Conservation (phyloP, 495 filamentous ascomycete species). For the Wilcoxina mikolae region DNA sequence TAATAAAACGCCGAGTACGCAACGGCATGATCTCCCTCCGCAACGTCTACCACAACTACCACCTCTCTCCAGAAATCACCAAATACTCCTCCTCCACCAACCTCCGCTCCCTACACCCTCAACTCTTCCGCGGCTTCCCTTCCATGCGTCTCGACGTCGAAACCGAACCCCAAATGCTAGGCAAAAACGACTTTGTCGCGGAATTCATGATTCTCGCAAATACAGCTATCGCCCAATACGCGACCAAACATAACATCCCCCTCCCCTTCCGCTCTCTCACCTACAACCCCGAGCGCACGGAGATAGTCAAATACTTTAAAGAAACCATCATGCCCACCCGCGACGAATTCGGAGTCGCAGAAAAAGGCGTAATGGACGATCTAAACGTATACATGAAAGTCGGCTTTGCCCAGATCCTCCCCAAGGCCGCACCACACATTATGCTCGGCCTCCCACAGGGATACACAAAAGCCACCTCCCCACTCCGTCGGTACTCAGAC, state of each 20-base stretch:
- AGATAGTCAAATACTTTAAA: constrained; percentile 26
- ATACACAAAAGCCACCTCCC: constrained; percentile 72
- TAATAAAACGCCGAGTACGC: constrained; percentile 31
- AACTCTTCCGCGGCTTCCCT: constrained; percentile 24
- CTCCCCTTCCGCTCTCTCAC: constrained; percentile 58
- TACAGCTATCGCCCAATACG: constrained; percentile 59
- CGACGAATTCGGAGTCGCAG: constrained; percentile 23
- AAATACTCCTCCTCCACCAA: neutral
- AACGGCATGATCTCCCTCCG: constrained; percentile 27
- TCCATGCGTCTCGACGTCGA: constrained; percentile 28
- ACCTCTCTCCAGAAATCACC: constrained; percentile 9
- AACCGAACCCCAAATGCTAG: constrained; percentile 20
- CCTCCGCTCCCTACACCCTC: constrained; percentile 10
- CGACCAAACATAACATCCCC: constrained; percentile 58
- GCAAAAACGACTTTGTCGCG: constrained; percentile 36
- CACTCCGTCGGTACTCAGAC: constrained; percentile 70
- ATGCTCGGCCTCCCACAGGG: constrained; percentile 46
- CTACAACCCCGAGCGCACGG: constrained; percentile 40
- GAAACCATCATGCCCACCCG: constrained; percentile 28
- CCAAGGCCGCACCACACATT: constrained; percentile 39
- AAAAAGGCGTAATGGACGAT: constrained; percentile 32
- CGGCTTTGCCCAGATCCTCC: constrained; percentile 4
- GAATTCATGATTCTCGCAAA: constrained; percentile 68
- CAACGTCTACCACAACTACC: constrained; percentile 1
- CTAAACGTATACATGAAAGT: neutral